Evolutionary conservation across 1,284 basidiomycete genomes (phyloP), one percentile per base, ranked within the genome.

Genomic region (Trichosporon inkin): DNA sequence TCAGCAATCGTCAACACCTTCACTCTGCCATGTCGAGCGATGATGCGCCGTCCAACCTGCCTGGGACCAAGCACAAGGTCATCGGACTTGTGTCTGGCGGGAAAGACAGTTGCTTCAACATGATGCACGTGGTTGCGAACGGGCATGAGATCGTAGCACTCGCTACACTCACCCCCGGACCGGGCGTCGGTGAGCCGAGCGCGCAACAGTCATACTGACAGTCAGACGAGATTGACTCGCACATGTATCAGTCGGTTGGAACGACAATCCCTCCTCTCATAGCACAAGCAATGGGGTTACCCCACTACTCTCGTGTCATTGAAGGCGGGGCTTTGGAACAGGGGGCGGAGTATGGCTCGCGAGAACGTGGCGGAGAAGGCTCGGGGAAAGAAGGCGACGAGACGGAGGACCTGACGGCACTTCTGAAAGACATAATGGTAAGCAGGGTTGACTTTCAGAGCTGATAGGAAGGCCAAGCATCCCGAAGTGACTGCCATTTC

Each of bases 221-320:
- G 28, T 8, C 49, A 96, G 96, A 98, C 81, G 96, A 99, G 81
- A 85, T 98, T 69, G 95, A 99, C 78, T 98, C 95, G 47, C 99
- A 95, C 81, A 84, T 99, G 79, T 99, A 97, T 76, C 96, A 99
- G 76, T 97, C 95, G 7, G 94, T 99, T 37, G 96, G 94, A 0
- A 95, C 98, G 72, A 90, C 93, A 66, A 90, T 92, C 6, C 88
- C 99, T 53, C 86, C 92, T 56, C 82, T 90, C 54, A 87, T 99
- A 57, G 92, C 92, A 10, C 80, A 84, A 56, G 91, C 95, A 1
- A 82, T 99, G 67, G 86, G 85, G 6, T 84, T 97, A 1, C 96
- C 96, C 3, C 83, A 98, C 17, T 92, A 89, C 79, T 84, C 90
- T 22, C 82, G 84, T 55, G 81, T 88, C 16, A 99, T 99, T 66